Conservation (phyloP, 768 basidiomycete species). For the Steccherinum ochraceum region DNA sequence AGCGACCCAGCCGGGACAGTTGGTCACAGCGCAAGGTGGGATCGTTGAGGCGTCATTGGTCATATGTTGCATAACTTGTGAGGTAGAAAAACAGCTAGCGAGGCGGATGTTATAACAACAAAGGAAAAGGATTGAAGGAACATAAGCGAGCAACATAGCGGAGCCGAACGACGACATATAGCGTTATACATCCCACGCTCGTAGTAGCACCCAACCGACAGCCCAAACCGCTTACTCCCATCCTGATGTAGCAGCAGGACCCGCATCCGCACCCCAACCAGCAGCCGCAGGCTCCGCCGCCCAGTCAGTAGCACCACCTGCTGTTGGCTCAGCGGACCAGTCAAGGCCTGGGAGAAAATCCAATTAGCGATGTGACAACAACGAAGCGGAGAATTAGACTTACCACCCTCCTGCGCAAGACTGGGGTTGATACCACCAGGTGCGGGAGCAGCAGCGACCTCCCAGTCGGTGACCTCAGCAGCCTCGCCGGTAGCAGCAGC, state of each 20-base stretch:
- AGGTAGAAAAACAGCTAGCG: not conserved
- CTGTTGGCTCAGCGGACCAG: conserved; percentile 83
- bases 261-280: conserved; percentile 26
- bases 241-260: conserved; percentile 13
- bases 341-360: conserved; percentile 53
- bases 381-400: conserved; percentile 11
- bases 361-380: not conserved
- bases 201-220: not conserved
- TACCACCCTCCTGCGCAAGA: conserved; percentile 54
- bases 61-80: not conserved
- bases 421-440: conserved; percentile 74
- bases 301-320: conserved; percentile 30
- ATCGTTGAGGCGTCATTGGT: no score
- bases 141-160: not conserved
- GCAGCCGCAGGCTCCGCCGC: conserved; percentile 25
- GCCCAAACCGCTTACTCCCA: conserved; percentile 25
- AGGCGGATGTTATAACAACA: not conserved
- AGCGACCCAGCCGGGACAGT: no score
- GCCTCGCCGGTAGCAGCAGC: conserved; percentile 51
- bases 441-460: conserved; percentile 59
- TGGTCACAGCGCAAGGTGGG: no score
- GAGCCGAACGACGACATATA: not conserved
- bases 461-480: conserved; percentile 59
- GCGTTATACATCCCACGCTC: not conserved
- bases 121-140: not conserved